Percentiles rank a stretch among this genome's conserved stretches.
Evolutionary conservation across 2,329 filamentous ascomycete genomes (phyloP).

Genomic region (Endoconidiophora polonica): DNA sequence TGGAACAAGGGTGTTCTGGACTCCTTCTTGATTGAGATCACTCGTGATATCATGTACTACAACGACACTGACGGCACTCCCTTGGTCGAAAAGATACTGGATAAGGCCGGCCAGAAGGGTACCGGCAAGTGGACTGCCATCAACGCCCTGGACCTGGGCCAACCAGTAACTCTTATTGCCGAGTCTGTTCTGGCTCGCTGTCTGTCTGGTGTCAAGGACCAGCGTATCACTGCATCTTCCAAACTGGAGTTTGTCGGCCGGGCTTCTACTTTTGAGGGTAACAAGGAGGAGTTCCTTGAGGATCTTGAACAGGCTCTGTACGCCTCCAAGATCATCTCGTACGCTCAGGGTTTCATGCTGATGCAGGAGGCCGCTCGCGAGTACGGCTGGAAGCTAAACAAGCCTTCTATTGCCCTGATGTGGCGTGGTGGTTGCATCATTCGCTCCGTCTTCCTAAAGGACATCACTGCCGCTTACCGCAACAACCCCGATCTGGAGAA

Average conservation of each 20-base stretch:
- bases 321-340: constrained; percentile 99
- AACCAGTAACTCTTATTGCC: constrained; percentile 95
- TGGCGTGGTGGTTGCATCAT: constrained; percentile 99
- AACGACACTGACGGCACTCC: constrained; percentile 85
- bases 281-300: constrained; percentile 85
- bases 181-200: constrained; percentile 94
- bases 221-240: constrained; percentile 68
- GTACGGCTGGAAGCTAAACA: constrained; percentile 98
- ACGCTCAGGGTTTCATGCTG: constrained; percentile 99
- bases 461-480: constrained; percentile 96
- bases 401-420: constrained; percentile 99
- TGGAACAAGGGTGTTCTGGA: constrained; percentile 99
- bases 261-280: constrained; percentile 60
- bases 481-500: constrained; percentile 90
- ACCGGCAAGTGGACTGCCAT: constrained; percentile 99
- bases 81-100: constrained; percentile 96
- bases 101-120: constrained; percentile 97
- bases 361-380: constrained; percentile 97
- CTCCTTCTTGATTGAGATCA: constrained; percentile 99
- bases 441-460: constrained; percentile 98
- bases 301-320: constrained; percentile 98
- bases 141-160: constrained; percentile 94
- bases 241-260: constrained; percentile 63
- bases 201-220: constrained; percentile 82
- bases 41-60: constrained; percentile 95